Conservation (phyloP, 2,329 filamentous ascomycete genomes). For the Colletotrichum aenigma region DNA sequence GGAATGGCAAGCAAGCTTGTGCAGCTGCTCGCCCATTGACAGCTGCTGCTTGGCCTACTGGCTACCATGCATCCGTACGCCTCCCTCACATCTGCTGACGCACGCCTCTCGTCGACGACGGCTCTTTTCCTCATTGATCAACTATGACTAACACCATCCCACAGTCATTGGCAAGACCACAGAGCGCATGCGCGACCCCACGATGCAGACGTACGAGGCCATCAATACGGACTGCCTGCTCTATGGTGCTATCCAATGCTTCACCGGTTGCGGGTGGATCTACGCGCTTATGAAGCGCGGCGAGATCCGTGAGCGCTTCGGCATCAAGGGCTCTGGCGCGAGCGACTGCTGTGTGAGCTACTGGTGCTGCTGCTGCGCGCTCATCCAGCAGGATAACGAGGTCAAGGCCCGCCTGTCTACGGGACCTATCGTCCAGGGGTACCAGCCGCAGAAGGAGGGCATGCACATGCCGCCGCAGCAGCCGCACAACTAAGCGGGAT, state of each 20-base stretch:
- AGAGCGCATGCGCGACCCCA: conserved; percentile 48
- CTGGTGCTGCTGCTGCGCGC: conserved; percentile 61
- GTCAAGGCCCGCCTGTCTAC: conserved; percentile 34
- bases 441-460: conserved; percentile 39
- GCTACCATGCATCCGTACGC: conserved; percentile 49
- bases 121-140: too few relatives aligned
- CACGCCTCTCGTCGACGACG: too few relatives aligned
- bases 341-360: conserved; percentile 57
- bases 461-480: conserved; percentile 37
- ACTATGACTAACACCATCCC: background rate
- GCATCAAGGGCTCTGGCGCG: conserved; percentile 52
- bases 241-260: conserved; percentile 39
- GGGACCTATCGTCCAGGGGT: conserved; percentile 32
- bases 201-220: conserved; percentile 39
- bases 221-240: conserved; percentile 48
- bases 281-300: conserved; percentile 57
- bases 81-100: background rate
- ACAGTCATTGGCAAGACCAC: conserved; percentile 49
- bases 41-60: conserved; percentile 42
- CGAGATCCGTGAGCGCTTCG: conserved; percentile 57
- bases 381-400: conserved; percentile 65
- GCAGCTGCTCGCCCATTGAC: conserved; percentile 43
- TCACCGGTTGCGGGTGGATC: conserved; percentile 48
- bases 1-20: conserved; percentile 42
- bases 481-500: background rate